These are phyloP conservation scores for Salicornia ramosissima DNA, from an alignment of 148 eudicot genomes.

Conservation along the genomic window DNA sequence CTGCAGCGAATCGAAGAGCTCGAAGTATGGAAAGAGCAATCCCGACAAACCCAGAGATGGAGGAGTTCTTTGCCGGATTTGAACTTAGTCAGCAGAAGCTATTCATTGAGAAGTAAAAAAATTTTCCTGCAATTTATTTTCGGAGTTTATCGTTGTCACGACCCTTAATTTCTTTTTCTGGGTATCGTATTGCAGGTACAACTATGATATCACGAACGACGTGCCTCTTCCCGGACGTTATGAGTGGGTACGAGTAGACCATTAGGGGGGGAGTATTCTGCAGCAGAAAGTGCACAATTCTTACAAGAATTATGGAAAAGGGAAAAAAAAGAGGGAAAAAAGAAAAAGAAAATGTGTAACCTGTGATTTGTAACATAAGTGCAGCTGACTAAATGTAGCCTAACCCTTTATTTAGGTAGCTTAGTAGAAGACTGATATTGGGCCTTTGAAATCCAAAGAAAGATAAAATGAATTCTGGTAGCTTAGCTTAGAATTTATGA, in stretches of 20 bases:
- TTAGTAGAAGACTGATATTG: slow-evolving; percentile 31
- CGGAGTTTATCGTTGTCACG: no score
- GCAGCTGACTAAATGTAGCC: slow-evolving; percentile 35
- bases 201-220: slow-evolving; percentile 68
- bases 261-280: slow-evolving; percentile 22
- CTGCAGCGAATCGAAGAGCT: slow-evolving; percentile 33
- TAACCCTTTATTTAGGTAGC: slow-evolving; percentile 28
- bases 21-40: slow-evolving; percentile 34
- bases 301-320: slow-evolving; percentile 24
- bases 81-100: slow-evolving; percentile 58
- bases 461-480: slow-evolving; percentile 19
- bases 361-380: slow-evolving; percentile 35
- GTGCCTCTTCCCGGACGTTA: slow-evolving; percentile 74
- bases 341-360: slow-evolving; percentile 19
- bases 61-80: slow-evolving; percentile 61
- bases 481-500: slow-evolving; percentile 18
- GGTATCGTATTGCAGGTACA: slow-evolving; percentile 55
- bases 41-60: slow-evolving; percentile 65
- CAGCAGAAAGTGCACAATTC: slow-evolving; percentile 29
- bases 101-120: slow-evolving; percentile 59
- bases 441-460: slow-evolving; percentile 29
- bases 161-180: neutral
- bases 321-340: neutral
- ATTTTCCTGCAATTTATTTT: neutral
- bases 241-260: slow-evolving; percentile 67